Conservation (phyloP, 163 green algal species). For the Scenedesmus sp. region DNA sequence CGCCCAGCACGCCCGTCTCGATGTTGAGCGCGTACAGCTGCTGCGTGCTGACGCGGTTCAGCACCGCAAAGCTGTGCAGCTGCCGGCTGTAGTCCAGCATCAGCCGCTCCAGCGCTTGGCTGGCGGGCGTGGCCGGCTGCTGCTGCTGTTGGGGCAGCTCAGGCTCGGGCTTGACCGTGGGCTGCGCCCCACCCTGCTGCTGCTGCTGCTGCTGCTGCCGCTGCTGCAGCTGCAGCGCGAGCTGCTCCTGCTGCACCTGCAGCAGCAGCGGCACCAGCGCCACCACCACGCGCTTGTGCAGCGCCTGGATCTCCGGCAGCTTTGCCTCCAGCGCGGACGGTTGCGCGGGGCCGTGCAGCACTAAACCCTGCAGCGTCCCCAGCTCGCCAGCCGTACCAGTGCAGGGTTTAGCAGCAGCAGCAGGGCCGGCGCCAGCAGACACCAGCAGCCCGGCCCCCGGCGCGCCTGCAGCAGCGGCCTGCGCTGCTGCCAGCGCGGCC, state of each 20-base stretch:
- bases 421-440: neutral
- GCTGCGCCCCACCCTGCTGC: neutral
- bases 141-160: neutral
- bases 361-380: neutral
- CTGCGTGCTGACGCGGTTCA: slow-evolving; percentile 19
- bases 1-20: slow-evolving; percentile 36
- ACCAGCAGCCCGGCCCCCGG: neutral
- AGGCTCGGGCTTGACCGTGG: too few relatives aligned
- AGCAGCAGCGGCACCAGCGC: slow-evolving; percentile 49
- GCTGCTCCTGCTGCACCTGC: slow-evolving; percentile 31
- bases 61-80: slow-evolving; percentile 38
- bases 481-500: slow-evolving; percentile 3
- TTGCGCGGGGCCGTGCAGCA: neutral
- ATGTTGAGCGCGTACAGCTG: slow-evolving; percentile 47
- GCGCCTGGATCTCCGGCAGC: slow-evolving; percentile 36
- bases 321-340: neutral
- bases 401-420: neutral
- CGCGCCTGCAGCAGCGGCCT: neutral
- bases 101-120: neutral
- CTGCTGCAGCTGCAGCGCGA: neutral
- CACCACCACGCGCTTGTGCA: slow-evolving; percentile 45
- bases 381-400: neutral
- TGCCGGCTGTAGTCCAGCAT: slow-evolving; percentile 42
- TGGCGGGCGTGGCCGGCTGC: slow-evolving; percentile 12
- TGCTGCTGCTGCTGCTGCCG: slow-evolving; percentile 25